Conservation (phyloP, 192 early-diverging fungal genomes). For the Mortierella claussenii region DNA sequence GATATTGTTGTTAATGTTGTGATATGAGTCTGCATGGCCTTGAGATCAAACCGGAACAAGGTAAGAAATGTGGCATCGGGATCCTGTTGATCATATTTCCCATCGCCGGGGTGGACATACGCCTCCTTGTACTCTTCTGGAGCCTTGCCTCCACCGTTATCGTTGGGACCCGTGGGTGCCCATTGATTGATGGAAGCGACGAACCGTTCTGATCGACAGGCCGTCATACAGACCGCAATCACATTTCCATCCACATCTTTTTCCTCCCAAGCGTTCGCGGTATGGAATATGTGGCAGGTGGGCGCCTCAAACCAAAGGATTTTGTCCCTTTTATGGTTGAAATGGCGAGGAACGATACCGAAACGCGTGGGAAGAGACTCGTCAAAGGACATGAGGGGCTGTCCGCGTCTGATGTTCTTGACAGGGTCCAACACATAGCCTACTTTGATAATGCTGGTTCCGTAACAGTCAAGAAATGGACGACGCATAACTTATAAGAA, state of each 20-base stretch:
- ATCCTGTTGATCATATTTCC: slow-evolving; percentile 19
- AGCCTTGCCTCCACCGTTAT: slow-evolving; percentile 31
- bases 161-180: slow-evolving; percentile 12
- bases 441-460: slow-evolving; percentile 30
- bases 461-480: too few species aligned
- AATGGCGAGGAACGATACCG: slow-evolving; percentile 43
- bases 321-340: slow-evolving; percentile 11
- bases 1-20: slow-evolving; percentile 19
- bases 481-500: too few species aligned
- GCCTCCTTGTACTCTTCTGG: slow-evolving; percentile 11
- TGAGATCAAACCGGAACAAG: slow-evolving; percentile 35
- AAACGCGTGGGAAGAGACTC: slow-evolving; percentile 8
- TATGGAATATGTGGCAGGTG: slow-evolving; percentile 43
- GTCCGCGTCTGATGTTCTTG: slow-evolving; percentile 4
- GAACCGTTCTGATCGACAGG: slow-evolving; percentile 26
- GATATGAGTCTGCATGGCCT: slow-evolving; percentile 20
- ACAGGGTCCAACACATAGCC: slow-evolving; percentile 6
- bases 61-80: slow-evolving; percentile 30
- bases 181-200: slow-evolving; percentile 21
- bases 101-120: slow-evolving; percentile 13
- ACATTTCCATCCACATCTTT: slow-evolving; percentile 27
- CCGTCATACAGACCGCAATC: slow-evolving; percentile 36
- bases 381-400: slow-evolving; percentile 28
- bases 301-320: slow-evolving; percentile 40
- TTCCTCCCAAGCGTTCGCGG: slow-evolving; percentile 46